Evolutionary conservation across 257 asterid genomes (phyloP).

Genomic region (Mentha longifolia): DNA sequence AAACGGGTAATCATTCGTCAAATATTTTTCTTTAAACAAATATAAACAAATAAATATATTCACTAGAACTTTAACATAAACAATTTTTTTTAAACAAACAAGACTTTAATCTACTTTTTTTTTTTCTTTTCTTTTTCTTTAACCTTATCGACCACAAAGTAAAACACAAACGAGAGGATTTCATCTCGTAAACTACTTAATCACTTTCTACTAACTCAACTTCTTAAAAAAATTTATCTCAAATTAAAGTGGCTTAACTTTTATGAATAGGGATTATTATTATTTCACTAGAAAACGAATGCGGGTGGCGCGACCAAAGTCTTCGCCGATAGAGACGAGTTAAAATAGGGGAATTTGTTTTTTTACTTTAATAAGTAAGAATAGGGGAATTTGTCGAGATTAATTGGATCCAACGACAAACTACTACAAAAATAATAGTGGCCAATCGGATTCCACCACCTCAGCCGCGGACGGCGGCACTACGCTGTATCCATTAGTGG

Average conservation of each 20-base stretch:
- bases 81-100: no score
- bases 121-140: not conserved
- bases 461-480: slow-evolving; percentile 22
- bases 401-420: slow-evolving; percentile 2
- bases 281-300: not conserved
- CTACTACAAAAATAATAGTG: not conserved
- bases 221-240: slow-evolving; percentile 13
- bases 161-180: not conserved
- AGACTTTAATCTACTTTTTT: not conserved
- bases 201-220: not conserved
- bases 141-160: not conserved
- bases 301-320: slow-evolving; percentile 19
- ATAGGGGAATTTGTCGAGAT: slow-evolving; percentile 8
- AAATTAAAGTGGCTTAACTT: not conserved
- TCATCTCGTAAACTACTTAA: not conserved
- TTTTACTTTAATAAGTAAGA: not conserved
- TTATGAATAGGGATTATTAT: slow-evolving; percentile 1
- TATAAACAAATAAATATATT: no score
- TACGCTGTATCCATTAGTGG: not conserved
- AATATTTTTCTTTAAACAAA: no score
- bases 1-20: no score
- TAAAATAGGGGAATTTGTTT: not conserved
- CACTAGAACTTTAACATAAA: no score
- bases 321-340: not conserved
- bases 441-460: slow-evolving; percentile 29